These are phyloP conservation scores for Telopea speciosissima DNA, from an alignment of 177 flowering plant species.

Conservation along the genomic window DNA sequence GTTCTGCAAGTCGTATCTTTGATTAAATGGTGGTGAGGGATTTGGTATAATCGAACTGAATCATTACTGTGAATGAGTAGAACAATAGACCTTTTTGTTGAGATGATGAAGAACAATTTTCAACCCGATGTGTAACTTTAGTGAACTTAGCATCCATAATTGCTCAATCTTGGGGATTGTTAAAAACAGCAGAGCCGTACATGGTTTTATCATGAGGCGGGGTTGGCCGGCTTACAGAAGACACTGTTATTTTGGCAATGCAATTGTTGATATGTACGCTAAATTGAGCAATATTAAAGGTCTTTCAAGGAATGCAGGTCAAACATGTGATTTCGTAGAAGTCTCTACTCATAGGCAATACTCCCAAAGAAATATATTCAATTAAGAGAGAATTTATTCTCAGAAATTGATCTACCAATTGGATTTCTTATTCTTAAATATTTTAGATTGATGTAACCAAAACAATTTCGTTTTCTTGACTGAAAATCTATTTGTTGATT, in stretches of 20 bases:
- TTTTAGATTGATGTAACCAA: no score
- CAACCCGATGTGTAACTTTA: conserved; percentile 40
- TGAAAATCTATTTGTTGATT: no score
- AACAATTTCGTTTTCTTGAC: no score
- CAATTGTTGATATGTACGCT: conserved; percentile 60
- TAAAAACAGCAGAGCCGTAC: conserved; percentile 32
- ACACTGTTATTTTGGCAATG: conserved; percentile 41
- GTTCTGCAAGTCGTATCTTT: conserved; percentile 32
- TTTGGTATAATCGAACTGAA: conserved; percentile 63
- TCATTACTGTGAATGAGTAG: conserved; percentile 54
- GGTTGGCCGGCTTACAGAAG: conserved; percentile 29
- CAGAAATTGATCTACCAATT: no score
- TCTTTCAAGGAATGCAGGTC: conserved; percentile 32
- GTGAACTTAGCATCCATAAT: conserved; percentile 50
- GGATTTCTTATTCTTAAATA: no score
- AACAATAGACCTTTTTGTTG: conserved; percentile 24
- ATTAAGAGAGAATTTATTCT: no score
- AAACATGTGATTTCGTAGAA: conserved; percentile 61
- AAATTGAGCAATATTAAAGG: conserved; percentile 37
- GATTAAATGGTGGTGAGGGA: conserved; percentile 40
- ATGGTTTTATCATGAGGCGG: conserved; percentile 33
- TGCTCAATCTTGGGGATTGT: conserved; percentile 38
- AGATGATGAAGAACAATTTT: conserved; percentile 38
- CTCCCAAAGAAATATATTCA: no score
- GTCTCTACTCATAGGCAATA: conserved; percentile 48